Conservation (phyloP, 2,329 filamentous ascomycete species). For the Alternaria atra region DNA sequence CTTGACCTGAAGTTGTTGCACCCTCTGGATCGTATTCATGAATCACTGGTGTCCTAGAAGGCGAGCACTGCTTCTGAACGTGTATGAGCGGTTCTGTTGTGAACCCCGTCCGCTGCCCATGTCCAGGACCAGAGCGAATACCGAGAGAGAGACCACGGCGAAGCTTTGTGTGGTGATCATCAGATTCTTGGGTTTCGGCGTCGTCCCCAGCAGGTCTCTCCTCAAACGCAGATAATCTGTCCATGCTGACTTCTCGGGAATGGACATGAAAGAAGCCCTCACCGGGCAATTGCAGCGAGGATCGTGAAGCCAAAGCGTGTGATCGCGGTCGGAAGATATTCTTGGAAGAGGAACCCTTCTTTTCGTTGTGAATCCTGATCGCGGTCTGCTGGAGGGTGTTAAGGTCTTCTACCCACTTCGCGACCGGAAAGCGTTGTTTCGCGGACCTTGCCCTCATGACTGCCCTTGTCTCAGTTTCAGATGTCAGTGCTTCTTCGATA, state of each 20-base stretch:
- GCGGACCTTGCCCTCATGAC: slow-evolving; percentile 72
- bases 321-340: background rate
- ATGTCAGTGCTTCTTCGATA: slow-evolving; percentile 68
- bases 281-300: background rate
- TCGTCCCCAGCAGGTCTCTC: background rate
- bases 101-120: background rate
- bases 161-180: background rate
- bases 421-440: slow-evolving; percentile 72
- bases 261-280: background rate
- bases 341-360: background rate
- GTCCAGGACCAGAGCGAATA: background rate
- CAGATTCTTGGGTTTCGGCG: background rate
- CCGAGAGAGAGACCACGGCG: background rate
- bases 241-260: background rate
- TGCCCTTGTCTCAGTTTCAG: slow-evolving; percentile 64
- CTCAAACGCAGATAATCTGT: background rate
- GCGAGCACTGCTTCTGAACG: background rate
- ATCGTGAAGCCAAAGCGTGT: background rate
- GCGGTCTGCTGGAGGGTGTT: background rate
- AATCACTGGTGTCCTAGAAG: background rate
- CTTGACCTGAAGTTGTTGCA: background rate
- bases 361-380: background rate
- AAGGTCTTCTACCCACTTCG: slow-evolving; percentile 50
- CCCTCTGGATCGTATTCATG: background rate
- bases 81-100: background rate